phyloP scores from a whole-genome alignment of 1,139 yeast species.

The Insectozyma bohioensis region DNA sequence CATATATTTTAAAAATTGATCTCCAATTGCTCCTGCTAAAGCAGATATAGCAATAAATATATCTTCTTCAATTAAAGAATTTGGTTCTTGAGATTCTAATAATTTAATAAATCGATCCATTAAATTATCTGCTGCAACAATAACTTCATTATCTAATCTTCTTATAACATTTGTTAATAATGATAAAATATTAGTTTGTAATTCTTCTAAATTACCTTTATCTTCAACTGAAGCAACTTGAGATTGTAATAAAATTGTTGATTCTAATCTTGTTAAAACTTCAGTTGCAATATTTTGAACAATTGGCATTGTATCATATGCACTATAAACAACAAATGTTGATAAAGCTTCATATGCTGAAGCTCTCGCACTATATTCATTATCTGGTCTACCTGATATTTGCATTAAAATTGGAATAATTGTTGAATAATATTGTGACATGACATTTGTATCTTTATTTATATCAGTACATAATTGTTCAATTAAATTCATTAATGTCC shows the following conservation, averaged over 20 bases:
- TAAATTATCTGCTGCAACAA: conserved; percentile 72
- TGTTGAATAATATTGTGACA: conserved; percentile 71
- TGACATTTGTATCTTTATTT: conserved; percentile 52
- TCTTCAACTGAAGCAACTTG: conserved; percentile 66
- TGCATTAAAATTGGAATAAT: conserved; percentile 70
- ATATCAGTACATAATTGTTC: conserved; percentile 77
- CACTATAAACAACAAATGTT: conserved; percentile 72
- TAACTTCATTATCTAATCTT: conserved; percentile 69
- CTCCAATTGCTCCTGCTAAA: conserved; percentile 76
- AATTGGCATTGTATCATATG: conserved; percentile 66
- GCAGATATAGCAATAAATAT: conserved; percentile 90
- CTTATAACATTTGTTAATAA: conserved; percentile 85
- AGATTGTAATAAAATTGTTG: conserved; percentile 54
- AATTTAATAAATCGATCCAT: conserved; percentile 82
- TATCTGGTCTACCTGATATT: conserved; percentile 70
- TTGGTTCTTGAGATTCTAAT: conserved; percentile 57
- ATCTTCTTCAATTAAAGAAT: conserved; percentile 90
- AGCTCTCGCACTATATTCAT: conserved; percentile 87
- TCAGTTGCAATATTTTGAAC: conserved; percentile 76
- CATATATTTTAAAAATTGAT: conserved; percentile 71
- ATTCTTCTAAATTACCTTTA: conserved; percentile 74
- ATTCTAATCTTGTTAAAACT: conserved; percentile 68
- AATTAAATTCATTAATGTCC: conserved; percentile 90
- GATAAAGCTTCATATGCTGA: conserved; percentile 95
- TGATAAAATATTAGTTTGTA: conserved; percentile 85